These are phyloP conservation scores for Asterochloris erici DNA, from an alignment of 139 green algal genomes.

Conservation along the genomic window DNA sequence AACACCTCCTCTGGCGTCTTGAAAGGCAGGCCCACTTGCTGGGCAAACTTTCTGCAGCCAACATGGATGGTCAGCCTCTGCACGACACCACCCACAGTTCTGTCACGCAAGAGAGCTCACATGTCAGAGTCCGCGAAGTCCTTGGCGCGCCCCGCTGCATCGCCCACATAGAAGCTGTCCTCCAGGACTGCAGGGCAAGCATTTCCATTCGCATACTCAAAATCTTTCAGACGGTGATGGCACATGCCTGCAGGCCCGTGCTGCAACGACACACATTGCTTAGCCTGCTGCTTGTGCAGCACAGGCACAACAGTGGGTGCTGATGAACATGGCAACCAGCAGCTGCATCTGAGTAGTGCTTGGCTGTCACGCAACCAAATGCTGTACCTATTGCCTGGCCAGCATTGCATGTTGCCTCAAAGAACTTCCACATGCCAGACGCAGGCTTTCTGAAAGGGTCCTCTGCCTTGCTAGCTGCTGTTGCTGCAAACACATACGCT, in stretches of 20 bases:
- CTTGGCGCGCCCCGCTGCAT: conserved; percentile 48
- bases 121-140: conserved; percentile 56
- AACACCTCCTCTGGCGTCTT: conserved; percentile 53
- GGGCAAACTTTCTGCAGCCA: conserved; percentile 46
- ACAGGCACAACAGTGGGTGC: background rate
- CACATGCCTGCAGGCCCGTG: background rate
- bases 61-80: background rate
- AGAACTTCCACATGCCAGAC: too few relatives aligned
- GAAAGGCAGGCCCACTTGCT: conserved; percentile 48
- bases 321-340: background rate
- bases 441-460: too few relatives aligned
- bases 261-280: background rate
- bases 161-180: conserved; percentile 64
- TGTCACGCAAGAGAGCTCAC: conserved; percentile 9
- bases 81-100: background rate
- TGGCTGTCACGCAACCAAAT: background rate
- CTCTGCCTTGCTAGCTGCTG: too few relatives aligned
- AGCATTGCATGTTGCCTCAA: too few relatives aligned
- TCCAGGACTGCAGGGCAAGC: conserved; percentile 35
- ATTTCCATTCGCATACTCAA: background rate
- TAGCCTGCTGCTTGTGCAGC: background rate
- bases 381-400: too few relatives aligned
- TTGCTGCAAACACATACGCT: too few relatives aligned
- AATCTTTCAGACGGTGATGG: too few relatives aligned
- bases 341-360: background rate